Percentiles rank a stretch among this genome's conserved stretches.
Evolutionary conservation across 305 asterid genomes (phyloP).

Genomic region (Stenogyne calaminthoides): DNA sequence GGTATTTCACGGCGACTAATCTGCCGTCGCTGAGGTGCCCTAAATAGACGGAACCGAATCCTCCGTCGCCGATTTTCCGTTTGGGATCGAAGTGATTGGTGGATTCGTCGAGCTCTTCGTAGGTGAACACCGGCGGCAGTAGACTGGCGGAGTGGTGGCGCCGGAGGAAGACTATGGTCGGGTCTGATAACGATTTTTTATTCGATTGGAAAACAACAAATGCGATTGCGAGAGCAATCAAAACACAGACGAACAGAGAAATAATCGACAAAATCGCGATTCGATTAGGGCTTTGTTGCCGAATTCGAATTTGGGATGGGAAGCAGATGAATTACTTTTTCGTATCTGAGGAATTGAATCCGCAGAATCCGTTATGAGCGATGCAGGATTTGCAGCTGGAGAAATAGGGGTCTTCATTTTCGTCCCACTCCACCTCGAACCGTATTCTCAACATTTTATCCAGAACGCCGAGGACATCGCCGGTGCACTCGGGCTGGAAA

Average conservation of each 20-base stretch:
- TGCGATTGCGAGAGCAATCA: constrained; percentile 48
- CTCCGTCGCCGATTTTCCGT: constrained; percentile 90
- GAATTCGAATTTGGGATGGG: constrained; percentile 32
- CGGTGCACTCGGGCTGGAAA: constrained; percentile 60
- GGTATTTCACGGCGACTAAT: constrained; percentile 79
- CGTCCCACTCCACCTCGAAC: constrained; percentile 84
- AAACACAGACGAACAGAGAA: constrained; percentile 49
- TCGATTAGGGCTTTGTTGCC: constrained; percentile 45
- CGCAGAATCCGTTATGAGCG: constrained; percentile 59
- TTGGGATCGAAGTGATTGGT: constrained; percentile 73
- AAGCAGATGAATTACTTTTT: constrained; percentile 63
- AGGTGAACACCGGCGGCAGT: constrained; percentile 86
- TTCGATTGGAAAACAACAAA: constrained; percentile 48
- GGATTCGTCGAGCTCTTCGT: constrained; percentile 76
- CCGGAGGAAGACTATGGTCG: constrained; percentile 71
- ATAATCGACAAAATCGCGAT: constrained; percentile 48
- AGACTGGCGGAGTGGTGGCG: constrained; percentile 76
- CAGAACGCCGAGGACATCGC: constrained; percentile 75
- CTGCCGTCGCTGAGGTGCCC: constrained; percentile 72
- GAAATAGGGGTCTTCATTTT: constrained; percentile 64
- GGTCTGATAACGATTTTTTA: constrained; percentile 41
- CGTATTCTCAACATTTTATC: constrained; percentile 61
- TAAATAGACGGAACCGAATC: constrained; percentile 87
- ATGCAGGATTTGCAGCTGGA: constrained; percentile 64
- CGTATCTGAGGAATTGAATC: constrained; percentile 66